Base-by-base conservation (phyloP, 805 yeast species). In the Yarrowia alimentaria region DNA sequence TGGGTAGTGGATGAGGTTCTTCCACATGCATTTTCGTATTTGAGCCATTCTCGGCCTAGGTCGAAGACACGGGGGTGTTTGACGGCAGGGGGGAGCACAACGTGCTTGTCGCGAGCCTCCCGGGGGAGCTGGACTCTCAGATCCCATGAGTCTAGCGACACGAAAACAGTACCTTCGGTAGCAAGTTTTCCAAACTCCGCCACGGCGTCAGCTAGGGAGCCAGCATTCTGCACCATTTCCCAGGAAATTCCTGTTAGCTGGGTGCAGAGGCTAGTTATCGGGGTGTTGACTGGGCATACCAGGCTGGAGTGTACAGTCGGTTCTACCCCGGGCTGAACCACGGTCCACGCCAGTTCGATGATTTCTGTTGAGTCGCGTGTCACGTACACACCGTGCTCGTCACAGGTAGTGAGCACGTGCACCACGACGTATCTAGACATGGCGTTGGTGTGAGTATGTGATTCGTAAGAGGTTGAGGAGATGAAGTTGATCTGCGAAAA, bases 31-130 rank as follows among this genome's bases (percentile, higher is more conserved):
- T n/a, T n/a, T n/a, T n/a, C n/a, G n/a, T n/a, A n/a, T 58, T 79
- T 82, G 32, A 74, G 63, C 64, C 76, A 87, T 65, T 90, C 97
- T 54, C 76, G 77, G 61, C 77, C 75, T 55, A 89, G 67, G 64
- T 87, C 95, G 66, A 86, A 88, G 18, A 83, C 75, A 34, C 81
- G 73, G 3, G 96, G 85, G 57, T 82, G 81, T 63, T 82, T 86
- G 53, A 90, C 67, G 62, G 83, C 86, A 4, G 77, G 72, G 0
- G 96, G 96, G 52, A 89, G 72, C 4, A 73, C 75, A 53, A 84
- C 80, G 9, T 78, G 75, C 62, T 83, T 79, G 61, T 86, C 95
- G 31, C 87, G 72, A 6, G 95, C 86, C 63, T 88, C 95, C 40
- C 94, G 74, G 10, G 85, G 83, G 26, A 90, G 68, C 60, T 82